Evolutionary conservation across 2,329 filamentous ascomycete species (phyloP).

Genomic region (Penicillium sp.): DNA sequence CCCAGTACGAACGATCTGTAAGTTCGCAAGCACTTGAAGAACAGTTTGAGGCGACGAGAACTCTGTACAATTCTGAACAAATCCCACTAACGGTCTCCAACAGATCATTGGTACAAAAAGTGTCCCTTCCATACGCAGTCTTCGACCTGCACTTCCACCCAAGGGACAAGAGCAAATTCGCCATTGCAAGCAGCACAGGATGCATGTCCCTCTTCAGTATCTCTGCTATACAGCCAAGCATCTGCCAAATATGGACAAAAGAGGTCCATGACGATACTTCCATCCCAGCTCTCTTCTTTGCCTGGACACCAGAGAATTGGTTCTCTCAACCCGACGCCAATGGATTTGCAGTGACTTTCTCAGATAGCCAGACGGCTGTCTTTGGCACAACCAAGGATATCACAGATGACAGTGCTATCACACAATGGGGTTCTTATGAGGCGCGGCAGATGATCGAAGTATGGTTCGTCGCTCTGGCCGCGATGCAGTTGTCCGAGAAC

Average conservation of each 20-base stretch:
- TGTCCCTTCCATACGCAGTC: conserved; percentile 69
- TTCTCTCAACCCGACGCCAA: conserved; percentile 32
- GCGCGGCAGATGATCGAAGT: conserved; percentile 40
- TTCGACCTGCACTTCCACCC: conserved; percentile 83
- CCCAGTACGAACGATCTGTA: conserved; percentile 32
- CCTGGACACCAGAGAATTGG: conserved; percentile 64
- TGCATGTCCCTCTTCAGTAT: conserved; percentile 40
- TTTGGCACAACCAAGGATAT: conserved; percentile 47
- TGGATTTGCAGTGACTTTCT: conserved; percentile 70
- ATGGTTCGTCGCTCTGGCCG: conserved; percentile 41
- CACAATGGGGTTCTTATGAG: conserved; percentile 29
- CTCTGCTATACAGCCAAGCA: conserved; percentile 22
- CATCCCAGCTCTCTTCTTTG: conserved; percentile 69
- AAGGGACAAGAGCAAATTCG: conserved; percentile 59
- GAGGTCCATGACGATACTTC: conserved; percentile 55
- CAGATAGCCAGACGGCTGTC: conserved; percentile 64
- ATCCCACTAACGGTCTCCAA: neutral
- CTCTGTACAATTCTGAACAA: no score
- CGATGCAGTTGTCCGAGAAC: conserved; percentile 11
- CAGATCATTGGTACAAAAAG: conserved; percentile 60
- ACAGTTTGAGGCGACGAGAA: neutral
- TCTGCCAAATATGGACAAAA: conserved; percentile 46
- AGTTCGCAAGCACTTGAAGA: conserved; percentile 2
- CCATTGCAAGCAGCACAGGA: conserved; percentile 74
- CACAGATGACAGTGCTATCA: conserved; percentile 13